Conservation (phyloP, 169 alveolate genomes). For the Miamiensis avidus region DNA sequence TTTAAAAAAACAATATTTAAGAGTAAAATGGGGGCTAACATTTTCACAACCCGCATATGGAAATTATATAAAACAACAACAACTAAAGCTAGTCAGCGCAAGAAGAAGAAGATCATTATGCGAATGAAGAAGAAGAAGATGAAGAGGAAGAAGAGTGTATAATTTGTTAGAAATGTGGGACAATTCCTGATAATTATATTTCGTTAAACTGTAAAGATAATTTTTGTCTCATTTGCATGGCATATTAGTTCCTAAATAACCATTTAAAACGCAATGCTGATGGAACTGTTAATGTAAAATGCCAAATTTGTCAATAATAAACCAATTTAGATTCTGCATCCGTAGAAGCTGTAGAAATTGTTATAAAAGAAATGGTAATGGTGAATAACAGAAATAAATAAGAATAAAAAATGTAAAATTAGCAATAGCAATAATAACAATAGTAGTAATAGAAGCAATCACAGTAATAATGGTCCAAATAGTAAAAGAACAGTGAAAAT, state of each 20-base stretch:
- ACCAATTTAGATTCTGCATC: neutral
- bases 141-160: neutral
- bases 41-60: neutral
- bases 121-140: neutral
- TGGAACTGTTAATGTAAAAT: neutral
- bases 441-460: too few relatives aligned
- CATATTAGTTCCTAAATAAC: too few relatives aligned
- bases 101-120: neutral
- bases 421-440: too few relatives aligned
- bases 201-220: neutral
- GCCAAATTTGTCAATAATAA: neutral
- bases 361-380: neutral
- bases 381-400: too few relatives aligned
- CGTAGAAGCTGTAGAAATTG: neutral
- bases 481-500: too few relatives aligned
- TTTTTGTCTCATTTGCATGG: neutral
- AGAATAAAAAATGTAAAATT: too few relatives aligned
- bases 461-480: too few relatives aligned
- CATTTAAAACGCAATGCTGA: neutral
- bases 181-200: neutral
- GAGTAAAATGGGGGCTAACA: too few relatives aligned
- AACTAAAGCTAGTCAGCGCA: too few relatives aligned
- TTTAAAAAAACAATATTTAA: too few relatives aligned
- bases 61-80: too few relatives aligned
- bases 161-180: neutral